Conservation (phyloP, 768 basidiomycete species). For the Suillus luteus region DNA sequence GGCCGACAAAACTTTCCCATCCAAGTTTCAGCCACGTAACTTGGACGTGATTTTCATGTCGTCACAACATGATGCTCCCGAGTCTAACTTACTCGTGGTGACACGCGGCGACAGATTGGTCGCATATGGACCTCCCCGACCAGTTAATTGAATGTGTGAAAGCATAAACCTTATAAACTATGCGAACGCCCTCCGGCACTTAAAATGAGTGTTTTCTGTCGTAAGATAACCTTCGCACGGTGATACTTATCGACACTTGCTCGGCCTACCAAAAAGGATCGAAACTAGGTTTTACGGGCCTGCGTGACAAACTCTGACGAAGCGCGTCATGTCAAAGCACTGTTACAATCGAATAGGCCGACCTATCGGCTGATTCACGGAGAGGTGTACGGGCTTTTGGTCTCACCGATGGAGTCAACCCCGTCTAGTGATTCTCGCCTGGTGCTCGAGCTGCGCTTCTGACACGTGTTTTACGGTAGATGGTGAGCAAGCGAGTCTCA, state of each 20-base stretch:
- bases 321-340: neutral
- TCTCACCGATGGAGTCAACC: neutral
- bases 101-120: neutral
- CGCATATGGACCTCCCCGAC: neutral
- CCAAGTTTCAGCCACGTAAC: constrained; percentile 1
- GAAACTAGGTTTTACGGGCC: neutral
- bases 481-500: neutral
- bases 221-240: neutral
- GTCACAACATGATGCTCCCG: neutral
- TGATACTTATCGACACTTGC: neutral
- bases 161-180: constrained; percentile 3
- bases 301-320: neutral
- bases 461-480: neutral
- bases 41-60: neutral
- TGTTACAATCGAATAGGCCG: neutral
- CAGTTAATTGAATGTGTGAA: constrained; percentile 1
- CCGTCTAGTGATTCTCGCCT: neutral
- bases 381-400: neutral
- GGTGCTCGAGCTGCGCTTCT: neutral
- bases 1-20: neutral
- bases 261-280: neutral
- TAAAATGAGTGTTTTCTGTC: neutral
- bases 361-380: neutral
- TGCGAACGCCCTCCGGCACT: neutral
- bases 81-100: neutral